Evolutionary conservation across 2,329 filamentous ascomycete species (phyloP).

Genomic region (Plenodomus tracheiphilus): DNA sequence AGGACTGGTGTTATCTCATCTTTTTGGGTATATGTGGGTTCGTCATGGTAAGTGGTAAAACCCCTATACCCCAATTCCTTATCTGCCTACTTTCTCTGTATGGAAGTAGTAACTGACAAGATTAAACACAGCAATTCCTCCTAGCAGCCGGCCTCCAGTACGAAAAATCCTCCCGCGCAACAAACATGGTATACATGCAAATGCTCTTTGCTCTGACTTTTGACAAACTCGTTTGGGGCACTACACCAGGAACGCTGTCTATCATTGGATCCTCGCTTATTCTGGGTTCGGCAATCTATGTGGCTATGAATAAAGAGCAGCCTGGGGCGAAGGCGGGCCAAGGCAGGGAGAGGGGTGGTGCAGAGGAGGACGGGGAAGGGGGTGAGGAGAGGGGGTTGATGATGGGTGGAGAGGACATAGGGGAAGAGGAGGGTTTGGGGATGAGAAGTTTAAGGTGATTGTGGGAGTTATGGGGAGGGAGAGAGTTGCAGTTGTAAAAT

Average conservation of each 20-base stretch:
- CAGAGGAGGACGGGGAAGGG: conserved; percentile 10
- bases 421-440: conserved; percentile 13
- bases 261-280: conserved; percentile 66
- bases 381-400: conserved; percentile 44
- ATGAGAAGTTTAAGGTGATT: conserved; percentile 22
- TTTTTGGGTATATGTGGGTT: conserved; percentile 76
- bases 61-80: neutral
- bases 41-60: conserved; percentile 57
- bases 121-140: conserved; percentile 78
- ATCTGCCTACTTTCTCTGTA: neutral
- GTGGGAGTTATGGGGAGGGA: neutral
- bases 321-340: conserved; percentile 21
- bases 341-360: conserved; percentile 4
- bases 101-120: too few species aligned
- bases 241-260: conserved; percentile 60
- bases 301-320: conserved; percentile 59
- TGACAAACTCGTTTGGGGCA: conserved; percentile 66
- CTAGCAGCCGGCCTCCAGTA: conserved; percentile 75
- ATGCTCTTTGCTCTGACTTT: conserved; percentile 70
- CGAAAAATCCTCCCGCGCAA: conserved; percentile 66
- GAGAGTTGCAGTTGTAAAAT: neutral
- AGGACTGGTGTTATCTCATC: conserved; percentile 69
- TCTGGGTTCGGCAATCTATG: conserved; percentile 66
- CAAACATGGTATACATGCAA: conserved; percentile 70
- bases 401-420: conserved; percentile 22